phyloP scores from a whole-genome alignment of 192 early-diverging fungal species.

The Spinellus fusiger region DNA sequence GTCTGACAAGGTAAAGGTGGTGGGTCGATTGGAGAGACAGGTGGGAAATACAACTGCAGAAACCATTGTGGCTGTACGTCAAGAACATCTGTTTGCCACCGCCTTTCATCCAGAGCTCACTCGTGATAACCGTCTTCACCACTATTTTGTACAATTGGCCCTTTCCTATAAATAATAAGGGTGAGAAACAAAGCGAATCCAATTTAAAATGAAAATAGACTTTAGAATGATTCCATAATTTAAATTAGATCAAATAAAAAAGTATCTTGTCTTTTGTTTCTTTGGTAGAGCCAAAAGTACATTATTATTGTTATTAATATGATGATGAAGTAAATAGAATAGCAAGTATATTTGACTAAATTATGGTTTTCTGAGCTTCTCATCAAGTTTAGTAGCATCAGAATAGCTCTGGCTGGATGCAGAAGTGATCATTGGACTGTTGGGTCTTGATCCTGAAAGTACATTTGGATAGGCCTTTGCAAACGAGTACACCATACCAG shows the following conservation, averaged over 20 bases:
- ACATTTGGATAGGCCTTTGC: slow-evolving; percentile 56
- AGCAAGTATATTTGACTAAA: slow-evolving; percentile 4
- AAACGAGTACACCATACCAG: slow-evolving; percentile 64
- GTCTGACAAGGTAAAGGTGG: slow-evolving; percentile 61
- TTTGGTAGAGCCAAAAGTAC: neutral
- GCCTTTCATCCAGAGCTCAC: slow-evolving; percentile 98
- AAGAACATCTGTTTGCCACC: slow-evolving; percentile 81
- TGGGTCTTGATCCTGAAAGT: slow-evolving; percentile 20
- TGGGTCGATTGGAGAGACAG: slow-evolving; percentile 60
- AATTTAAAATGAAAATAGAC: too few relatives aligned
- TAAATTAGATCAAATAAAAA: too few relatives aligned
- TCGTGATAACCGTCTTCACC: slow-evolving; percentile 79
- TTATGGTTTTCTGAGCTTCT: neutral
- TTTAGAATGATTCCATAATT: neutral
- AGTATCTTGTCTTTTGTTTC: too few relatives aligned
- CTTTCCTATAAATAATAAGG: slow-evolving; percentile 27
- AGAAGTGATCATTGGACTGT: slow-evolving; percentile 1
- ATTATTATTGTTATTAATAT: neutral
- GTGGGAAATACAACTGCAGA: slow-evolving; percentile 47
- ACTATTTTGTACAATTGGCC: slow-evolving; percentile 67
- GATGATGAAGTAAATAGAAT: neutral
- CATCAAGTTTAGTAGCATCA: slow-evolving; percentile 6
- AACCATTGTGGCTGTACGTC: slow-evolving; percentile 83
- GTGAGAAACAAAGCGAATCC: too few relatives aligned
- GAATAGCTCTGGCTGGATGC: slow-evolving; percentile 17